phyloP scores from a whole-genome alignment of 225 moss, liverwort and hornwort genomes.

The Bryum argenteum region DNA sequence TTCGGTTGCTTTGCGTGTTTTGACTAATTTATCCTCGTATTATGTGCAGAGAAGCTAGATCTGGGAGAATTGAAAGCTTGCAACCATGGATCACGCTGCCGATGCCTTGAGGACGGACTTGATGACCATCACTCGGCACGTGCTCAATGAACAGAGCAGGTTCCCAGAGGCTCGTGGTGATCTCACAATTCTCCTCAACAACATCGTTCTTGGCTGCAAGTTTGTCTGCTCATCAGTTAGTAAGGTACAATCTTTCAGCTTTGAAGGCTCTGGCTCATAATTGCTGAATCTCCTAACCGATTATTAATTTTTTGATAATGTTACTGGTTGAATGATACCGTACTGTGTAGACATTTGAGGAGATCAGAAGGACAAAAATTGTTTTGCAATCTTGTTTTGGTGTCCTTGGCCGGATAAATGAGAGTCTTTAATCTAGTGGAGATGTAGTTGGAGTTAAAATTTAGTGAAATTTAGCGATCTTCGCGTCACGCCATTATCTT shows the following conservation, averaged over 20 bases:
- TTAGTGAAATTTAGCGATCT: not conserved
- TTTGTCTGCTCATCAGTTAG: constrained; percentile 98
- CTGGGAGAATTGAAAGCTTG: constrained; percentile 26
- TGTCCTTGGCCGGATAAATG: not conserved
- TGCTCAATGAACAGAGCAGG: constrained; percentile 95
- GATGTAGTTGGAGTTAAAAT: not conserved
- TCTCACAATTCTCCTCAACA: constrained; percentile 94
- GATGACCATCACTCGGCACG: constrained; percentile 89
- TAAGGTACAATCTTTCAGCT: constrained; percentile 53
- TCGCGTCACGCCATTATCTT: not conserved
- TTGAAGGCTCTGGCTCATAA: not conserved
- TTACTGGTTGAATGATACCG: not conserved
- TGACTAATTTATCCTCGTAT: constrained; percentile 17
- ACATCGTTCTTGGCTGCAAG: constrained; percentile 98
- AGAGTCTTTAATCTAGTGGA: not conserved
- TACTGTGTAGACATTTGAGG: not conserved
- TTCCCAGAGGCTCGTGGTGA: constrained; percentile 93
- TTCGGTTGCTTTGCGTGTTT: not conserved
- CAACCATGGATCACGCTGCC: constrained; percentile 84
- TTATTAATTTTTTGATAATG: not conserved
- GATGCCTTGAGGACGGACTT: constrained; percentile 89
- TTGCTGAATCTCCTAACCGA: not conserved
- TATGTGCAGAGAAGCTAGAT: constrained; percentile 28
- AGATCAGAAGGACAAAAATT: not conserved
- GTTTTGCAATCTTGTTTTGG: not conserved